Evolutionary conservation across 306 rosid species (phyloP), one percentile per base, ranked within the genome.

Genomic region (Vigna angularis): DNA sequence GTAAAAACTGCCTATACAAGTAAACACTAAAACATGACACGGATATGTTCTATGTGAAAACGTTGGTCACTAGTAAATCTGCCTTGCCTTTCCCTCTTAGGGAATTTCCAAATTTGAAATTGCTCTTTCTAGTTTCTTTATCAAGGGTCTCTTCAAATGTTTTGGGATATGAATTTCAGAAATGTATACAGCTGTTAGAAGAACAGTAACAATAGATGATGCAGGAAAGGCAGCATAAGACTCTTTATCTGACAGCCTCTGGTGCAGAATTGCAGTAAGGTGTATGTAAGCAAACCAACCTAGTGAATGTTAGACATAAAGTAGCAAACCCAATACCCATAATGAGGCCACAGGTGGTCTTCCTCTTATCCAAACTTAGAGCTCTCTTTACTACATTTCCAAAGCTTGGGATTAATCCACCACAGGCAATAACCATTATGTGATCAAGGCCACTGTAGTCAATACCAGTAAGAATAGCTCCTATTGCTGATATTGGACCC

Each of bases 241-340:
- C 28, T 40, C 77, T 89, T 34, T 84, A 96, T 84, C 94, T 85
- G 58, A 96, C 99, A 36, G 99, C 98, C 65, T 96, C 99, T 1
- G 98, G 99, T 11, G 99, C 99, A 49, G 98, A 96, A 82, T 96
- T 96, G 89, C 99, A 96, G 84, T 96, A 96, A 75, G 99, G 99
- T 12, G 99, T 96, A 81, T 96, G 99, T 87, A 93, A 84, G 87
- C 98, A 96, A 70, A 96, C 99, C 89, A 96, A 83, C 84, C 93
- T 96, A 52, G 97, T 93, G 91, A 92, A 91, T 61, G 96, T 93
- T 73, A 91, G 85, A 72, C 99, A 96, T 28, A 91, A 62, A 52
- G 89, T 85, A 66, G 99, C 94, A 64, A 91, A 85, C 32, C 71
- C 88, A 61, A 87, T 44, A 15, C 99, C 99, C 45, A 93, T 67